Evolutionary conservation across 2,329 filamentous ascomycete species (phyloP), one percentile per base, ranked within the genome.

Genomic region (Claviceps purpurea): DNA sequence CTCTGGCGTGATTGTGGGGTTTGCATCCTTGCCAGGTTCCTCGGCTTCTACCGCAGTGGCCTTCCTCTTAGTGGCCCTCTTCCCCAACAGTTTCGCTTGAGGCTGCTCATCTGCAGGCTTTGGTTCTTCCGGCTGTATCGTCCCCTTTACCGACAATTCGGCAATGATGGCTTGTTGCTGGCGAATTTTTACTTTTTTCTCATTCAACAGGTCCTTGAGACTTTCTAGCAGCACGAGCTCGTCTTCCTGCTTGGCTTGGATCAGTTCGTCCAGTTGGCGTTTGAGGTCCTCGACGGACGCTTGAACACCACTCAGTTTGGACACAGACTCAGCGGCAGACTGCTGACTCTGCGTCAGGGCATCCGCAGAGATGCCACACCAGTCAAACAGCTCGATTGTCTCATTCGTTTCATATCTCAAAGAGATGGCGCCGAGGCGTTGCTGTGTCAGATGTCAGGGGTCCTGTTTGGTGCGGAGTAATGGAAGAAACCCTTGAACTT

Each of bases 111-210:
- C 49, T 5, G 47, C 49, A 50, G 52, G 48, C 40, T 65, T 58
- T 26, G 65, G 65, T 40, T 50, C 52, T 46, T 59, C 58, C n/a
- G 58, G 63, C 50, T 55, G 61, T 53, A 57, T 55, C 59, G 56
- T 61, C 26, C 6, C 40, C 24, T 41, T 45, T 22, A 30, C n/a
- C 4, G 75, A 73, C 3, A 71, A 72, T 2, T 68, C 58, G 3
- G 69, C 65, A 24, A 89, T 66, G 20, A 85, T 66, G 41, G 77
- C 75, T 59, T 85, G 81, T 66, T 89, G 85, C 59, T 89, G 78
- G 44, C 86, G 71, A 49, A 90, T 89, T 67, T 87, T 89, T 50
- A 83, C 71, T 66, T 90, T 90, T 70, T 91, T 91, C 64, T 85
- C 79, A 59, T 90, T 90, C 1, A 90, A 69, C 2, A 91, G 70